Conservation (phyloP, 768 basidiomycete genomes). For the Suillus cothurnatus region DNA sequence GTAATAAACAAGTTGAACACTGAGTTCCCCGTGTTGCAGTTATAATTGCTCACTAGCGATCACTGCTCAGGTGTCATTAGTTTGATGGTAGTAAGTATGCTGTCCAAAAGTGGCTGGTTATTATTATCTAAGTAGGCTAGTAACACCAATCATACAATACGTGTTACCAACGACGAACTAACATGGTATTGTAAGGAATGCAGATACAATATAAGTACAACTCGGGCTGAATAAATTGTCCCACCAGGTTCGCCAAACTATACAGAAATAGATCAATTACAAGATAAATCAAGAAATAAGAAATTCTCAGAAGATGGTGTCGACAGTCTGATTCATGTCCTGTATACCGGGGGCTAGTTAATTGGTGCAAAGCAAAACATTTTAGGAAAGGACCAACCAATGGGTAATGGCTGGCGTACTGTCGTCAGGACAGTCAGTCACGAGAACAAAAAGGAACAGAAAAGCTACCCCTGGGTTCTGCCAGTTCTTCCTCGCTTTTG, state of each 20-base stretch:
- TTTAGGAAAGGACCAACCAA: constrained; percentile 4
- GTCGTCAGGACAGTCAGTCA: constrained; percentile 7
- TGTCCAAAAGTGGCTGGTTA: no score
- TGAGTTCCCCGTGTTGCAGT: not conserved
- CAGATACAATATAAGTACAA: not conserved
- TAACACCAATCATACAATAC: no score
- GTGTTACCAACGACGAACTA: no score
- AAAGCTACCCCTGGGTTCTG: constrained; percentile 1
- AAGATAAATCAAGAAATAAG: not conserved
- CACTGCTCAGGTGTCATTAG: not conserved
- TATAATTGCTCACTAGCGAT: no score
- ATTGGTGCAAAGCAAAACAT: not conserved
- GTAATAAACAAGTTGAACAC: not conserved
- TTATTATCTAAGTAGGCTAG: no score
- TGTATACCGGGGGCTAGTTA: not conserved
- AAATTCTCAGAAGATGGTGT: not conserved
- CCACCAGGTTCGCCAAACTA: not conserved
- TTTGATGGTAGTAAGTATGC: no score
- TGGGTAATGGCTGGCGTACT: constrained; percentile 15
- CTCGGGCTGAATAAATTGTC: not conserved
- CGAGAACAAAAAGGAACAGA: not conserved
- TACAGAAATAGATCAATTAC: not conserved
- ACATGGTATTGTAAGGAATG: not conserved
- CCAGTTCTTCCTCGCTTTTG: not conserved
- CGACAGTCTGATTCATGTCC: constrained; percentile 4